phyloP scores from a whole-genome alignment of 2,329 filamentous ascomycete species.

The Rhynchosporium secalis region DNA sequence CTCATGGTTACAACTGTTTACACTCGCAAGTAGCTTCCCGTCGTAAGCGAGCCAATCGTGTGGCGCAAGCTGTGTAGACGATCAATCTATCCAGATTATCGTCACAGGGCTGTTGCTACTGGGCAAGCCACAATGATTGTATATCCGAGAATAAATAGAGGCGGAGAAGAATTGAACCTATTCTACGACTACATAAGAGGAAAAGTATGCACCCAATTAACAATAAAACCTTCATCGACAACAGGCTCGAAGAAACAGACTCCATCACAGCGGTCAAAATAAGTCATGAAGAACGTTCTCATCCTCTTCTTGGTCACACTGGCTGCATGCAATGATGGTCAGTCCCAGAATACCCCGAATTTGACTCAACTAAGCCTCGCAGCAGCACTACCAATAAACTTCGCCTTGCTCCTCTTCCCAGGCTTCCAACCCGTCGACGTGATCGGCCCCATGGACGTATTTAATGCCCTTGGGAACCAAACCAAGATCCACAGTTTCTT shows the following conservation, averaged over 20 bases:
- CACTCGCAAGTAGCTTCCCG: background rate
- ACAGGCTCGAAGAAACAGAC: background rate
- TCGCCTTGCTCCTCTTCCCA: constrained; percentile 3
- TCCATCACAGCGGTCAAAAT: background rate
- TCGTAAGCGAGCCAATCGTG: constrained; percentile 4
- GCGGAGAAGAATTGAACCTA: background rate
- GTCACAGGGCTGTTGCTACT: background rate
- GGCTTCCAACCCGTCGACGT: constrained; percentile 4
- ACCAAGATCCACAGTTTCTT: background rate
- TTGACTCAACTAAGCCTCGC: background rate
- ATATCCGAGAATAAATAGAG: background rate
- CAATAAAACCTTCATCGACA: background rate
- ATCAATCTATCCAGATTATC: background rate
- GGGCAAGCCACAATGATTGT: background rate
- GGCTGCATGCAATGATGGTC: background rate
- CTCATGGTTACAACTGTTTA: constrained; percentile 1
- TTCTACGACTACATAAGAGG: background rate
- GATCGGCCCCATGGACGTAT: constrained; percentile 1
- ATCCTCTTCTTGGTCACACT: background rate
- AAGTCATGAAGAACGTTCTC: background rate
- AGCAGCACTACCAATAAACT: background rate
- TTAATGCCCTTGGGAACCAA: background rate
- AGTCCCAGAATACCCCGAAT: background rate
- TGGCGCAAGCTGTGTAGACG: background rate
- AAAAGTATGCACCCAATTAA: background rate